Percentiles rank a stretch among this genome's conserved stretches.
Evolutionary conservation across 805 yeast genomes (phyloP).

Genomic region (Metschnikowia arizonensis): DNA sequence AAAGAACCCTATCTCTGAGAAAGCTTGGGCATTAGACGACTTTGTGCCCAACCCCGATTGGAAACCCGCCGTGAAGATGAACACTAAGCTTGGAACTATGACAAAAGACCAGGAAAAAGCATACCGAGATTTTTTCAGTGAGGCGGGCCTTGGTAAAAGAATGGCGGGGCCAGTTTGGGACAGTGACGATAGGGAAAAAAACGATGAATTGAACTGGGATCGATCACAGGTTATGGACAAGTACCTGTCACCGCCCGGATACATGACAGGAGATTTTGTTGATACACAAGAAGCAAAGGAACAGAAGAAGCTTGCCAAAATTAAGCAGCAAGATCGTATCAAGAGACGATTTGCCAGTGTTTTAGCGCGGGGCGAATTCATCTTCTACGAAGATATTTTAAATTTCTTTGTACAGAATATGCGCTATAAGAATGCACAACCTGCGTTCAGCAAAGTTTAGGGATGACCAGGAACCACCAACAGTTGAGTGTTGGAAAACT

Average conservation of each 20-base stretch:
- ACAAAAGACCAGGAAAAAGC: constrained; percentile 19
- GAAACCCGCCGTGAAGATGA: constrained; percentile 14
- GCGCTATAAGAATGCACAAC: constrained; percentile 6
- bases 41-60: constrained; percentile 30
- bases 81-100: constrained; percentile 19
- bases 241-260: constrained; percentile 39
- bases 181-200: constrained; percentile 13
- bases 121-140: constrained; percentile 17
- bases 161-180: constrained; percentile 17
- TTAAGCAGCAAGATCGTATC: constrained; percentile 26
- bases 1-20: constrained; percentile 35
- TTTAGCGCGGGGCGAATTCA: constrained; percentile 28
- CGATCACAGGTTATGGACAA: constrained; percentile 33
- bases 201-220: constrained; percentile 11
- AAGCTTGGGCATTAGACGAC: constrained; percentile 34
- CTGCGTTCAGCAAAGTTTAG: not conserved
- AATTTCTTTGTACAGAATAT: constrained; percentile 24
- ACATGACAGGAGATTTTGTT: constrained; percentile 37
- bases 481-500: not conserved
- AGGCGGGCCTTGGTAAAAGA: constrained; percentile 16
- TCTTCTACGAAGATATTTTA: constrained; percentile 29
- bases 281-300: constrained; percentile 28
- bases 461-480: not conserved
- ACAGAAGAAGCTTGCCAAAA: constrained; percentile 19
- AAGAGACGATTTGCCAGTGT: constrained; percentile 27